These are phyloP conservation scores for Penicillium subrubescens DNA, from an alignment of 495 filamentous ascomycete genomes.

Conservation along the genomic window DNA sequence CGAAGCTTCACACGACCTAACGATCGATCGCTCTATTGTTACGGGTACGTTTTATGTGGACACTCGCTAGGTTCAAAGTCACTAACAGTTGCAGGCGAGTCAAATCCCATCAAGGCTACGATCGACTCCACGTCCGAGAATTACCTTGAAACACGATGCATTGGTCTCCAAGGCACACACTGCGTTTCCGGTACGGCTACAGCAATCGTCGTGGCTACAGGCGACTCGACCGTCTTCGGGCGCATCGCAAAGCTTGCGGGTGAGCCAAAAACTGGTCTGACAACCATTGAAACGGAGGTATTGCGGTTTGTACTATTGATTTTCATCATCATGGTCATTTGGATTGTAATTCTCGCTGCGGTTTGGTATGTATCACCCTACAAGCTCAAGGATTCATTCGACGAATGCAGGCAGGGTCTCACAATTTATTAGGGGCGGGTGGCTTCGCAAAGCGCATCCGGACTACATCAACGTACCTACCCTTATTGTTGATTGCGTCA, in stretches of 20 bases:
- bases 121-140: conserved; percentile 64
- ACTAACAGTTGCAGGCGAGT: conserved; percentile 48
- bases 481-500: conserved; percentile 64
- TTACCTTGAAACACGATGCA: conserved; percentile 71
- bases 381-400: background rate
- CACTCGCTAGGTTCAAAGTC: background rate
- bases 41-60: conserved; percentile 47
- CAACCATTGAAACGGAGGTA: conserved; percentile 65
- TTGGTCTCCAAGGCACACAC: conserved; percentile 68
- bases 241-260: conserved; percentile 66
- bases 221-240: conserved; percentile 62
- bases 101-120: conserved; percentile 55
- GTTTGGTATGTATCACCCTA: conserved; percentile 49
- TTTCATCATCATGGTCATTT: conserved; percentile 51
- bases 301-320: conserved; percentile 66
- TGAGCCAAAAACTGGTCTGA: conserved; percentile 57
- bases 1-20: conserved; percentile 60
- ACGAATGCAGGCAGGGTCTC: background rate
- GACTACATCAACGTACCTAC: conserved; percentile 66
- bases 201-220: conserved; percentile 61
- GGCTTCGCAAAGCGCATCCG: conserved; percentile 58
- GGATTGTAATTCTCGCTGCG: conserved; percentile 58
- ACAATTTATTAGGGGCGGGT: conserved; percentile 52
- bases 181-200: conserved; percentile 60
- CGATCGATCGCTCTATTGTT: conserved; percentile 68